These are phyloP conservation scores for Debaryomycetaceae sp. DNA, from an alignment of 1,139 yeast species.

Conservation along the genomic window DNA sequence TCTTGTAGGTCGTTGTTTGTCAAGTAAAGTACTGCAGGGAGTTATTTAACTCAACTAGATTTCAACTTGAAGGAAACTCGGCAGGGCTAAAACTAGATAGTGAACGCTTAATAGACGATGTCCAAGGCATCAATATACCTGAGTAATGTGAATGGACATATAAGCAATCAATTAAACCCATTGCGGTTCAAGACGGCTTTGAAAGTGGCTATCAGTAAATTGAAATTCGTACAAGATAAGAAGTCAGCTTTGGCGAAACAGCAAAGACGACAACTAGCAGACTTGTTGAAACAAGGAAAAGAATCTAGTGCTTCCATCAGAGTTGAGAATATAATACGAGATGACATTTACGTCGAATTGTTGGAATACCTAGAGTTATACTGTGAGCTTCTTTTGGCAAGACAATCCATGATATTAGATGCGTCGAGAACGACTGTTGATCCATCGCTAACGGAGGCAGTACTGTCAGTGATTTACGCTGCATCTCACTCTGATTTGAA, in stretches of 20 bases:
- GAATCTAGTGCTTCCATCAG: conserved; percentile 82
- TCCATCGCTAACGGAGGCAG: conserved; percentile 70
- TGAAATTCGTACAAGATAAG: conserved; percentile 78
- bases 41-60: neutral
- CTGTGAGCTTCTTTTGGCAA: conserved; percentile 77
- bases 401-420: conserved; percentile 58
- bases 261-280: conserved; percentile 74
- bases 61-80: neutral
- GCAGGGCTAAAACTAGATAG: too few relatives aligned
- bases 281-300: conserved; percentile 64
- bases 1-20: neutral
- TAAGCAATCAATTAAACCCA: conserved; percentile 21
- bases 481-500: conserved; percentile 75
- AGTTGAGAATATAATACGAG: conserved; percentile 82
- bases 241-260: conserved; percentile 80
- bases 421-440: conserved; percentile 44
- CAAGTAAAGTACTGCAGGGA: neutral
- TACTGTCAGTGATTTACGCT: conserved; percentile 64
- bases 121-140: too few relatives aligned
- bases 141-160: neutral
- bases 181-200: conserved; percentile 63
- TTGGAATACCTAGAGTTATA: conserved; percentile 78
- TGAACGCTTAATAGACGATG: too few relatives aligned
- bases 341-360: conserved; percentile 79
- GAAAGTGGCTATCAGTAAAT: conserved; percentile 78